phyloP scores from a whole-genome alignment of 768 basidiomycete genomes.

The Lenzites betulinus region DNA sequence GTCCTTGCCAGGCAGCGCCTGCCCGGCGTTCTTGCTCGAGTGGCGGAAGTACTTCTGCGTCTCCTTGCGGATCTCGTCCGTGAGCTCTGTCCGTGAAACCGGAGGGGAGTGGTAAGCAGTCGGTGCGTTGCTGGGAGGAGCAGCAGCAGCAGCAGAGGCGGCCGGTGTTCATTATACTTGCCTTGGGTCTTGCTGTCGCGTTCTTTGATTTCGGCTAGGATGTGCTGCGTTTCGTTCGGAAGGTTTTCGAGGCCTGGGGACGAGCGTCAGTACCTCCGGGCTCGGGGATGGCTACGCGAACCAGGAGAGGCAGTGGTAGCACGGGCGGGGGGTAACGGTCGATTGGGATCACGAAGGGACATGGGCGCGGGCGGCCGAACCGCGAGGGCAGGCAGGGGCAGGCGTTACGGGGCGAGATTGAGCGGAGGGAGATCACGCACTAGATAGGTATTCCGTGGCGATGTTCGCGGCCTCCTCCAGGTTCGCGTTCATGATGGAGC shows the following conservation, averaged over 20 bases:
- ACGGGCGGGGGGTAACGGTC: background rate
- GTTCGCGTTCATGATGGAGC: conserved; percentile 27
- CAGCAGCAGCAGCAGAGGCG: no score
- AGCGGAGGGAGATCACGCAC: conserved; percentile 33
- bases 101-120: background rate
- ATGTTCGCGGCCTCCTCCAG: conserved; percentile 52
- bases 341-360: background rate
- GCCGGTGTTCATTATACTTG: conserved; percentile 9
- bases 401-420: background rate
- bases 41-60: conserved; percentile 47
- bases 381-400: background rate
- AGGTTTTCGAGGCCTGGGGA: conserved; percentile 50
- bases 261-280: background rate
- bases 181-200: conserved; percentile 48
- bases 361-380: background rate
- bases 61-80: conserved; percentile 47
- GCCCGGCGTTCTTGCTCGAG: conserved; percentile 35
- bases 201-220: conserved; percentile 50
- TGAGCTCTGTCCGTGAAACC: conserved; percentile 36
- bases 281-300: background rate
- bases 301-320: background rate
- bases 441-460: conserved; percentile 50
- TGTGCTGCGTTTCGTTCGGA: conserved; percentile 48
- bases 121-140: no score
- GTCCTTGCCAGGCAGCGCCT: conserved; percentile 35